Evolutionary conservation across 257 asterid species (phyloP), one percentile per base, ranked within the genome.

Genomic region (Solanum bukasovii): DNA sequence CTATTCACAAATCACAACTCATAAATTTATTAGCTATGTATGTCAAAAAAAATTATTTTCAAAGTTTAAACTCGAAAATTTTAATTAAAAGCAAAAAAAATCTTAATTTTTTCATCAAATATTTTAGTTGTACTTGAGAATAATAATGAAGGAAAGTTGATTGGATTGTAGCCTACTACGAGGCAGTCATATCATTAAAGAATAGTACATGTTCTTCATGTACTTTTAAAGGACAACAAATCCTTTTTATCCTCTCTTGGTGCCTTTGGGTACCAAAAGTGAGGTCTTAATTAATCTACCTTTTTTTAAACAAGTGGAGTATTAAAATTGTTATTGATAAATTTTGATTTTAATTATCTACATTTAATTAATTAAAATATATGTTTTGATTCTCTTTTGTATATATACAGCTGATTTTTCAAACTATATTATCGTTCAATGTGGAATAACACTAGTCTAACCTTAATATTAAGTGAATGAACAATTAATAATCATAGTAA

Each of bases 191-290:
- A 88, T 91, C 93, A 6, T 73, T 85, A 89, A 73, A 9, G 86
- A 74, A 89, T 83, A 87, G 93, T 87, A 90, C 72, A 88, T 56
- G 89, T 40, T 79, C 67, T 63, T 84, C 73, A 88, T 87, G n/a
- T 85, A 67, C 9, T 87, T 86, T 18, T 7, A 68, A 70, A 5
- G 63, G 44, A 16, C 37, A 77, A 75, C 63, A 70, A 81, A 46
- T 49, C 21, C 27, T 16, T 46, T 33, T 46, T 29, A 31, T 82
- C 85, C 85, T 82, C 86, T 82, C 42, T 29, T 82, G 70, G 85
- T 82, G 85, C 84, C 67, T 5, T 7, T 44, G 65, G 84, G 84
- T 44, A 44, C 5, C 20, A 81, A 81, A 81, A 81, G 70, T 49
- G 40, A 29, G 68, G 44, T 21, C 85, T 81, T 27, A 33, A 34